Evolutionary conservation across 75 land plant species (phyloP).

Genomic region (Cunninghamia lanceolata): DNA sequence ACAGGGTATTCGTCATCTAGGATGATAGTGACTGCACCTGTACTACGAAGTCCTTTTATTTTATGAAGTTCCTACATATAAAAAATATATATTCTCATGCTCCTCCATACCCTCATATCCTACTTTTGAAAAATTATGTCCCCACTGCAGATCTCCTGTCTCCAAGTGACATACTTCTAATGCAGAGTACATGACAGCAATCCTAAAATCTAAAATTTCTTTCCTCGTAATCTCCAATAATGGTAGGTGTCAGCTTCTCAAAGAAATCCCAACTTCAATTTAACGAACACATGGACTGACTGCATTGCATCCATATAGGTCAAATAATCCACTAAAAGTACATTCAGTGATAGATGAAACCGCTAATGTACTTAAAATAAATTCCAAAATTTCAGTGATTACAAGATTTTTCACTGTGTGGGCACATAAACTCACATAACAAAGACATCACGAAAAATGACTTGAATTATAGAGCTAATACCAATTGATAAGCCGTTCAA

Average conservation of each 20-base stretch:
- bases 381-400: not conserved
- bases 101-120: no score
- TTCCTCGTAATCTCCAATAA: not conserved
- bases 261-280: not conserved
- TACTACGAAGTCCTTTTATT: not conserved
- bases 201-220: not conserved
- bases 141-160: no score
- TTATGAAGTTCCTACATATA: no score
- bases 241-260: not conserved
- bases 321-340: not conserved
- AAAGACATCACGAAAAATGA: conserved; percentile 5
- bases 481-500: conserved; percentile 51
- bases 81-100: no score
- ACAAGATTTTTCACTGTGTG: not conserved
- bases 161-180: not conserved
- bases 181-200: not conserved
- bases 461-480: conserved; percentile 57
- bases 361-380: not conserved
- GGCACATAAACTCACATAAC: not conserved
- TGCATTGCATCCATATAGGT: not conserved
- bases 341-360: not conserved
- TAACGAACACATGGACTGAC: not conserved
- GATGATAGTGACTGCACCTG: no score
- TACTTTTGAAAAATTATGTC: no score
- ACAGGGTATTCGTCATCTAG: no score